A percentile compares a stretch with the other conserved stretches of the same genome.
Evolutionary conservation across 495 filamentous ascomycete species (phyloP).

Genomic region (Rostrohypoxylon terebratum): DNA sequence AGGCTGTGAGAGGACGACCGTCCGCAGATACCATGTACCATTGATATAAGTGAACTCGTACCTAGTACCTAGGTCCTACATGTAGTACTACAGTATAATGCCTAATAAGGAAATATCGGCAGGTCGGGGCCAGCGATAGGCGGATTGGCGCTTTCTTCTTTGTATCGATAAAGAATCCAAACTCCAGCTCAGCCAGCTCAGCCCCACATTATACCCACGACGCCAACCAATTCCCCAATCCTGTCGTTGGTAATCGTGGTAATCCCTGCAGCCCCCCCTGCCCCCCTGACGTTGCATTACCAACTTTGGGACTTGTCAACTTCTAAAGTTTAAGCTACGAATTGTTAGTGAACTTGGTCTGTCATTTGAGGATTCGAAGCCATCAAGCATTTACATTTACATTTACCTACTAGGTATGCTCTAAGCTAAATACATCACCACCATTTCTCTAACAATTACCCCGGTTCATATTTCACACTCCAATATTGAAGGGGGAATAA

Average conservation of each 20-base stretch:
- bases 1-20: constrained; percentile 4
- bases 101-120: constrained; percentile 34
- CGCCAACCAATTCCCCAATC: constrained; percentile 27
- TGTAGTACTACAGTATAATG: constrained; percentile 2
- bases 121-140: constrained; percentile 25
- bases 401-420: neutral
- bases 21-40: too few species aligned
- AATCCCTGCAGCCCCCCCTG: constrained; percentile 16
- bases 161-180: constrained; percentile 17
- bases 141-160: neutral
- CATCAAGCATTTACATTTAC: neutral
- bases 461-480: neutral
- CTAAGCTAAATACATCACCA: neutral
- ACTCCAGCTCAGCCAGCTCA: constrained; percentile 24
- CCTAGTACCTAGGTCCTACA: too few species aligned
- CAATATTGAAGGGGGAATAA: neutral
- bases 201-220: neutral
- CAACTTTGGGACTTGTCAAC: constrained; percentile 21
- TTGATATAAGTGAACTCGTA: constrained; percentile 16
- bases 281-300: constrained; percentile 37
- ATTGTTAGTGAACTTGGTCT: neutral
- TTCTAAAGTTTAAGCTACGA: neutral
- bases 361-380: too few species aligned
- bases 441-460: neutral
- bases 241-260: neutral